Conservation (phyloP, 2,329 filamentous ascomycete genomes). For the Fusarium pilosicola region DNA sequence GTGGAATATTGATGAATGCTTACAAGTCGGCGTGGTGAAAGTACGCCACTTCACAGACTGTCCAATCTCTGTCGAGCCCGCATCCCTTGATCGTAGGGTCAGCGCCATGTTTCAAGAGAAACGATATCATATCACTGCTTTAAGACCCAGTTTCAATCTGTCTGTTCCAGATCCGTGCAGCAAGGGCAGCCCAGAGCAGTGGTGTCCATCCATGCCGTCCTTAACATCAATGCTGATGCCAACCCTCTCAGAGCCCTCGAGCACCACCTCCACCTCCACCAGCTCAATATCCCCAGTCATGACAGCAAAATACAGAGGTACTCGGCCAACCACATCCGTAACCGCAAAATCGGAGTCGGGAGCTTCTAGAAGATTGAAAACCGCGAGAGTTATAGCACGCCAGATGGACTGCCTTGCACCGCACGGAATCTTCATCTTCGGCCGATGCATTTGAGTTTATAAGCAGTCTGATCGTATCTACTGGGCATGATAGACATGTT, state of each 20-base stretch:
- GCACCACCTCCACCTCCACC: not conserved
- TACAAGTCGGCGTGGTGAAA: not conserved
- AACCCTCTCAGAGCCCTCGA: not conserved
- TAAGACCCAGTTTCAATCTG: accelerated
- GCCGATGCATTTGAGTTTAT: not conserved
- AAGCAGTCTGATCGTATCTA: not conserved
- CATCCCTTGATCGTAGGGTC: not conserved
- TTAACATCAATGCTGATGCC: not conserved
- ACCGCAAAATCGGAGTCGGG: slow-evolving; percentile 2
- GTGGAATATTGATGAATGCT: not conserved
- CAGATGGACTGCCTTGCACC: not conserved
- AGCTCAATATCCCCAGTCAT: not conserved
- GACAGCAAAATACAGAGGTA: slow-evolving; percentile 11
- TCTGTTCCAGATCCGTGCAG: not conserved
- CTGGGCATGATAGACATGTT: not conserved
- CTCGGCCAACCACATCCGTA: not conserved
- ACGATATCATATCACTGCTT: accelerated
- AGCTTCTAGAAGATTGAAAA: not conserved
- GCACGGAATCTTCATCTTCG: accelerated
- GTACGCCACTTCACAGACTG: not conserved
- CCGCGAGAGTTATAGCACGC: slow-evolving; percentile 13
- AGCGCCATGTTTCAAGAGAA: not conserved
- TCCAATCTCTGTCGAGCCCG: not conserved
- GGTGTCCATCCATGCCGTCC: slow-evolving; percentile 17
- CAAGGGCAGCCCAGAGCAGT: slow-evolving; percentile 4